Percentiles rank a stretch among this genome's conserved stretches.
These are phyloP conservation scores for Triangularia verruculosa DNA, from an alignment of 2,329 filamentous ascomycete genomes.

Conservation along the genomic window DNA sequence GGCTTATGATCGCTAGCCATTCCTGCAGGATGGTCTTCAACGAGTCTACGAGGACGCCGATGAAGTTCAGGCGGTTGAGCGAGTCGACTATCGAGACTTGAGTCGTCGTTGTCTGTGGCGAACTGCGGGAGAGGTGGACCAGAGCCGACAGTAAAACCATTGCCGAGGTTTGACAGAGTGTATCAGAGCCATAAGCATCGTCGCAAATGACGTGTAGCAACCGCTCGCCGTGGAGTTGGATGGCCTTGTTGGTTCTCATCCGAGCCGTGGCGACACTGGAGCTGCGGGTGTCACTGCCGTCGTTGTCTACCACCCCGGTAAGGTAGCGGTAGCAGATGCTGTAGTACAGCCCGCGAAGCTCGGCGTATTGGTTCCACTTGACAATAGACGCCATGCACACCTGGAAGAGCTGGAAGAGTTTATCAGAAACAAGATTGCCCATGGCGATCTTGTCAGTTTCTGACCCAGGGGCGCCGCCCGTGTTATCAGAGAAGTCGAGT, in stretches of 20 bases:
- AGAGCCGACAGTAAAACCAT: conserved; percentile 79
- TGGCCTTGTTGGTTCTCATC: conserved; percentile 68
- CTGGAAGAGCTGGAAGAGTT: conserved; percentile 88
- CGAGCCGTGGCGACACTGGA: conserved; percentile 44
- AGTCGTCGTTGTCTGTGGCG: conserved; percentile 66
- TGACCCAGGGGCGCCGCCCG: conserved; percentile 30
- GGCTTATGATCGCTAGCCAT: conserved; percentile 53
- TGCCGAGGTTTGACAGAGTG: conserved; percentile 78
- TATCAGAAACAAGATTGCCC: conserved; percentile 68
- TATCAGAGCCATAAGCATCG: conserved; percentile 83
- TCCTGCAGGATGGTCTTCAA: conserved; percentile 75
- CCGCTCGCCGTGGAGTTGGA: conserved; percentile 66
- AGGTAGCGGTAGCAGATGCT: conserved; percentile 88
- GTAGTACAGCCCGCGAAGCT: conserved; percentile 82
- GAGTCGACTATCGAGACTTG: conserved; percentile 68
- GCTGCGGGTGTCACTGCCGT: conserved; percentile 6
- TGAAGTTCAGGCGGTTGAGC: conserved; percentile 83
- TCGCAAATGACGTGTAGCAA: conserved; percentile 87
- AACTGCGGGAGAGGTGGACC: conserved; percentile 65
- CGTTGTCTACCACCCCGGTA: conserved; percentile 60
- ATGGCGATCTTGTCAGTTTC: conserved; percentile 40
- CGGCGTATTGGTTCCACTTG: conserved; percentile 65
- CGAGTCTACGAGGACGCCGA: conserved; percentile 85
- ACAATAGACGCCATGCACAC: conserved; percentile 77
- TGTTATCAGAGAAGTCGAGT: conserved; percentile 52